A percentile compares a stretch with the other conserved stretches of the same genome.
These are phyloP conservation scores for Leishmania braziliensis DNA, from an alignment of 208 protist species.

Conservation along the genomic window DNA sequence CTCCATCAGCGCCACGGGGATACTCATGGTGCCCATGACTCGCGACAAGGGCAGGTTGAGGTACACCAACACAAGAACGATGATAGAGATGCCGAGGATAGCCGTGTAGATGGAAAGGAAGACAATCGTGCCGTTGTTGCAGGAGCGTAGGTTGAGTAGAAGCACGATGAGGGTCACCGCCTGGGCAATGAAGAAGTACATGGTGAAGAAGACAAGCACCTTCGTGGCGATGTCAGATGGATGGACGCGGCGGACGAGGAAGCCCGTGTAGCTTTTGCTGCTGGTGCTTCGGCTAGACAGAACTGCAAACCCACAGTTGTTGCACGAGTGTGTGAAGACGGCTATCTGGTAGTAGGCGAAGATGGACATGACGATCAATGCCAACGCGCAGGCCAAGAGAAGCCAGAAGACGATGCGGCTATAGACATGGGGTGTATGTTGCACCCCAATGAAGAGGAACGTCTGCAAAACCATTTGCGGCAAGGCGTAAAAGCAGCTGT, in stretches of 20 bases:
- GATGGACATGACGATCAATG: conserved; percentile 54
- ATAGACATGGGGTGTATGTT: not conserved
- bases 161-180: conserved; percentile 36
- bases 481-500: conserved; percentile 63
- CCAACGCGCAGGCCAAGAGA: conserved; percentile 36
- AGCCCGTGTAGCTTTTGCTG: conserved; percentile 6
- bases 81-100: conserved; percentile 29
- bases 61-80: conserved; percentile 31
- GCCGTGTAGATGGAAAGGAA: conserved; percentile 45
- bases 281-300: conserved; percentile 27
- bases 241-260: conserved; percentile 12
- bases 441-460: conserved; percentile 47
- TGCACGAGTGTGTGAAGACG: conserved; percentile 71
- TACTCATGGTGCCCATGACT: conserved; percentile 28
- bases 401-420: conserved; percentile 32
- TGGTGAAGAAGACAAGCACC: conserved; percentile 27
- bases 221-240: conserved; percentile 32
- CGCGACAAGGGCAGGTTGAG: conserved; percentile 41
- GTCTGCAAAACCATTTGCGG: conserved; percentile 79
- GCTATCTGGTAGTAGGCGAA: conserved; percentile 60
- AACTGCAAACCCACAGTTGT: conserved; percentile 69
- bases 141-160: conserved; percentile 41
- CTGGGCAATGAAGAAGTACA: conserved; percentile 27
- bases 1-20: conserved; percentile 45
- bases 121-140: conserved; percentile 22